Base-by-base conservation (phyloP, 352 stramenopile genomes). In the Phytophthora multivora region DNA sequence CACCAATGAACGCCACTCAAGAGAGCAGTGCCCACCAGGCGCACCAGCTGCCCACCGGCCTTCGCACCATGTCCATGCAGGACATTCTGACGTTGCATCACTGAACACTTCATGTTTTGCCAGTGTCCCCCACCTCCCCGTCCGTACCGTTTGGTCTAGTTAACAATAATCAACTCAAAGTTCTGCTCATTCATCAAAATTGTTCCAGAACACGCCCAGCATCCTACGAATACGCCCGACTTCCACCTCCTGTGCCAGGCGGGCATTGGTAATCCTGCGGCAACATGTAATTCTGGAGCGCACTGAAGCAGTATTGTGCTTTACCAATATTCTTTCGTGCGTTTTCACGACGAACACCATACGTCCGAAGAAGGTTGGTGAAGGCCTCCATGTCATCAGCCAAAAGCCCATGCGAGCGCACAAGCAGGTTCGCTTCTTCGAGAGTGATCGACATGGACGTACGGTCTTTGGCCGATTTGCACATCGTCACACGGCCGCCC, bases 381-480 rank as follows among this genome's bases (percentile, higher is more conserved):
- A 93, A 80, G 13, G 61, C 47, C 4, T 87, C 79, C 12, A 75
- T 72, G 26, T 89, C 78, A 15, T 85, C 63, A 1, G 74, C 55
- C 5, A 76, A 58, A 15, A 93, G 68, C 9, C 77, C 79, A 35
- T 93, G 82, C 1, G 68, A 78, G 3, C 66, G 53, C 42, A 82
- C 80, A 30, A 95, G 65, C 51, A 93, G 51, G 40, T 86, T 89
- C 0, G 84, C 84, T 64, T 95, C 80, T 67, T 98, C 97, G 21
- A 98, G 93, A 12, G 96, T 99, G 35, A 98, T 87, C 49, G 96
- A 96, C 97, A 99, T 99, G 23, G 95, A 93, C 18, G 97, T 99
- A 19, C 97, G 88, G 73, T 99, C 96, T 64, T 99, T 99, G 10
- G 96, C 96, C 43, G 84, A 97, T 69, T 99, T 99, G 77, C 97